Conservation (phyloP, 2,329 filamentous ascomycete genomes). For the Colletotrichum sp. region DNA sequence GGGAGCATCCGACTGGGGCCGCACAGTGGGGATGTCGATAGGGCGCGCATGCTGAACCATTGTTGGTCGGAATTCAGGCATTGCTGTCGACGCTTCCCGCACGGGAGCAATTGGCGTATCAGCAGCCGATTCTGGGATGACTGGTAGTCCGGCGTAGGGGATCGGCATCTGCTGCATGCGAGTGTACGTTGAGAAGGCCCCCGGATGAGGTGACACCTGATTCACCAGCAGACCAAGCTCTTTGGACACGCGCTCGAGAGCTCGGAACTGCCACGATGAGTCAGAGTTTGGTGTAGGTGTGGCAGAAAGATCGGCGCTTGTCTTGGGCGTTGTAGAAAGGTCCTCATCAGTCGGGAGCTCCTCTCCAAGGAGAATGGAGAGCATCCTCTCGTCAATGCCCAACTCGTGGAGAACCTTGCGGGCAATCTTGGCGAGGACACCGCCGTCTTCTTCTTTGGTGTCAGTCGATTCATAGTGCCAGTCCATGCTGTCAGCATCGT, state of each 20-base stretch:
- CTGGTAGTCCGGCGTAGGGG: conserved; percentile 80
- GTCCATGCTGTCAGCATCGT: conserved; percentile 46
- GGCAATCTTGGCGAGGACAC: conserved; percentile 82
- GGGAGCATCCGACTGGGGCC: conserved; percentile 21
- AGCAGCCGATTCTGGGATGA: conserved; percentile 59
- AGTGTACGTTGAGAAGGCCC: conserved; percentile 84
- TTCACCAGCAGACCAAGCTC: conserved; percentile 86
- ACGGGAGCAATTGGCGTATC: conserved; percentile 28
- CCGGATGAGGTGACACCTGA: conserved; percentile 79
- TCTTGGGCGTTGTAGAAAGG: conserved; percentile 52
- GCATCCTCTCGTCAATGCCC: conserved; percentile 83
- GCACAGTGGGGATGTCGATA: conserved; percentile 39
- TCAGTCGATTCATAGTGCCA: conserved; percentile 56
- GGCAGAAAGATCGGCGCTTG: conserved; percentile 28
- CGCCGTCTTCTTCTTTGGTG: conserved; percentile 60
- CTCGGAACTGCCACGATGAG: conserved; percentile 73
- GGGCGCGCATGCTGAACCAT: conserved; percentile 42
- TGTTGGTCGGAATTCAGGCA: conserved; percentile 55
- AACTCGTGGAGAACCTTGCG: conserved; percentile 86
- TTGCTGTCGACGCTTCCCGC: conserved; percentile 57
- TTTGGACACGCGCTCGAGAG: conserved; percentile 83
- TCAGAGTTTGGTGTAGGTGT: conserved; percentile 37
- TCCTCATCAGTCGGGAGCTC: conserved; percentile 62
- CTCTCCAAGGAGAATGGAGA: conserved; percentile 89
- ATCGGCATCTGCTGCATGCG: conserved; percentile 68